These are phyloP conservation scores for Knoxdaviesia capensis DNA, from an alignment of 2,329 filamentous ascomycete species.

Conservation along the genomic window DNA sequence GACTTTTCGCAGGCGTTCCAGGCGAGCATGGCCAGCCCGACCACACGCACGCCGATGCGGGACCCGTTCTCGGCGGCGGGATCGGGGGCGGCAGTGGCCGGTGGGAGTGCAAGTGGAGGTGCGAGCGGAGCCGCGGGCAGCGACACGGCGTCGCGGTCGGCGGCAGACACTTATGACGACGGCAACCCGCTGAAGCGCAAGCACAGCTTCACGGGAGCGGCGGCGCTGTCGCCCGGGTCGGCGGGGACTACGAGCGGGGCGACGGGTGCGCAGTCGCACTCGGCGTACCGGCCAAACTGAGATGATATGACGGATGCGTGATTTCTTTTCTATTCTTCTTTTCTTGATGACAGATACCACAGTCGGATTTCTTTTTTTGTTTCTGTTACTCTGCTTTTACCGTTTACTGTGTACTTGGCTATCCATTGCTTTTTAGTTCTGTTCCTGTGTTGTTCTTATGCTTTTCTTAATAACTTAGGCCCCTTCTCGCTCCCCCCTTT, in stretches of 20 bases:
- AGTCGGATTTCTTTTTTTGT: background rate
- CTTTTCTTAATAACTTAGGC: background rate
- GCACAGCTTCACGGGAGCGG: slow-evolving; percentile 14
- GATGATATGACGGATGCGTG: background rate
- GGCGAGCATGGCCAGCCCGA: slow-evolving; percentile 16
- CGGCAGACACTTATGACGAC: slow-evolving; percentile 7
- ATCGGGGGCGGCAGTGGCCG: slow-evolving; percentile 8
- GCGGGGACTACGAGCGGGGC: slow-evolving; percentile 3
- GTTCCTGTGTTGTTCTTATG: background rate
- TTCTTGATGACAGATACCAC: background rate
- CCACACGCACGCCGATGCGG: slow-evolving; percentile 21
- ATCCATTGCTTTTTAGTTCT: background rate
- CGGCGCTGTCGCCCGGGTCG: background rate
- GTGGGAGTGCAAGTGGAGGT: slow-evolving; percentile 2
- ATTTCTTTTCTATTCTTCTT: background rate
- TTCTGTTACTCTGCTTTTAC: background rate
- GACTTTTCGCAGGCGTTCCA: slow-evolving; percentile 31
- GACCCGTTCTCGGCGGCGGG: slow-evolving; percentile 19
- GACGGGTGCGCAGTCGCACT: slow-evolving; percentile 5
- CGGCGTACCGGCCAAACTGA: slow-evolving; percentile 4
- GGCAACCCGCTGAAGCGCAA: slow-evolving; percentile 14
- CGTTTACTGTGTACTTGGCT: background rate
- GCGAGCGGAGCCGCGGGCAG: slow-evolving; percentile 4
- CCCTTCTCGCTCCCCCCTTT: background rate
- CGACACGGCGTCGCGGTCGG: slow-evolving; percentile 10